These are phyloP conservation scores for Sporothrix mexicana DNA, from an alignment of 2,329 filamentous ascomycete species.

Conservation along the genomic window DNA sequence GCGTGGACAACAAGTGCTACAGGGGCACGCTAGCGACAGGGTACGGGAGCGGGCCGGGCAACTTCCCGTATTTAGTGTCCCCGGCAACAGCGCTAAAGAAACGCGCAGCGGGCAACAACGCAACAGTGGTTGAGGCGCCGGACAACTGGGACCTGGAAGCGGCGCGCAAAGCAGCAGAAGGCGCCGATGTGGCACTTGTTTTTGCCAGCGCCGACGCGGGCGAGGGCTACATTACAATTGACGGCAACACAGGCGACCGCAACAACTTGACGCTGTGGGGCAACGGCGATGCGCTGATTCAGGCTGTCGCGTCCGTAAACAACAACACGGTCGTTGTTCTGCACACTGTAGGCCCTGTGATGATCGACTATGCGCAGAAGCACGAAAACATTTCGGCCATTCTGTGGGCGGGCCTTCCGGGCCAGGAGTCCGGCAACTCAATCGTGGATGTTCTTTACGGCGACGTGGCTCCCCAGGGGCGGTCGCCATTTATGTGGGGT, in stretches of 20 bases:
- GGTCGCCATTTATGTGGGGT: conserved; percentile 83
- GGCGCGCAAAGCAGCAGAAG: conserved; percentile 55
- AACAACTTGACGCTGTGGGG: conserved; percentile 77
- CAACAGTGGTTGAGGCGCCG: conserved; percentile 59
- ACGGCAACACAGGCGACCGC: conserved; percentile 72
- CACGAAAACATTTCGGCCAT: conserved; percentile 61
- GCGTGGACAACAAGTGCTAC: conserved; percentile 75
- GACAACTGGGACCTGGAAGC: conserved; percentile 55
- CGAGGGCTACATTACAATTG: conserved; percentile 71
- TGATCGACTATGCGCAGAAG: conserved; percentile 67
- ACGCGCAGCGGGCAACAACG: conserved; percentile 62
- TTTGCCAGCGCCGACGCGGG: conserved; percentile 83
- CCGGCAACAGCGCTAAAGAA: conserved; percentile 63
- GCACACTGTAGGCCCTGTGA: conserved; percentile 64
- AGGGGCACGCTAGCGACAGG: conserved; percentile 81
- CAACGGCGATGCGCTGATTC: conserved; percentile 74
- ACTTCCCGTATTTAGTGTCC: conserved; percentile 80
- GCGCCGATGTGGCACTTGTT: conserved; percentile 78
- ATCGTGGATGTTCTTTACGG: conserved; percentile 57
- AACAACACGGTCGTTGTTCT: conserved; percentile 60
- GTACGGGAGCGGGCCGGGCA: conserved; percentile 85
- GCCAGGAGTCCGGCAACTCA: conserved; percentile 60
- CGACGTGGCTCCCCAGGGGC: conserved; percentile 63
- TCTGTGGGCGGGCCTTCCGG: conserved; percentile 60
- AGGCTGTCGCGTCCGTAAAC: conserved; percentile 68